Conservation (phyloP, 2,329 filamentous ascomycete genomes). For the Nakataea oryzae region DNA sequence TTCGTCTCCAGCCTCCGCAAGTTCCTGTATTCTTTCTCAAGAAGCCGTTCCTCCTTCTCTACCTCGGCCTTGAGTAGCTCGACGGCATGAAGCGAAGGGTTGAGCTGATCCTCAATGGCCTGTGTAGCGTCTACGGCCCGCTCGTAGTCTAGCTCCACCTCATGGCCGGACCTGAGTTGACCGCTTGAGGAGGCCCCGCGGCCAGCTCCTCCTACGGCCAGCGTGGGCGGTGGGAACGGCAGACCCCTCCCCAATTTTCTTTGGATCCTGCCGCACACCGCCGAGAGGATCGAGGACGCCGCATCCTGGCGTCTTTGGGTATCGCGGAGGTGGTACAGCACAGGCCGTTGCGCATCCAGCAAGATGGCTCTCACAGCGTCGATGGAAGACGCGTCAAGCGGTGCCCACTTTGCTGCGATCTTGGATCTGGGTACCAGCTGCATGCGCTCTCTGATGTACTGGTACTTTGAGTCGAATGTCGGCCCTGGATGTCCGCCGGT, state of each 20-base stretch:
- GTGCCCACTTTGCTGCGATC: conserved; percentile 60
- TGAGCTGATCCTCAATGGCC: conserved; percentile 46
- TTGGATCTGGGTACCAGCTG: conserved; percentile 48
- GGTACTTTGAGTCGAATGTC: conserved; percentile 1
- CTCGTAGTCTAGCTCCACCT: conserved; percentile 56
- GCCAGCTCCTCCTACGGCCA: not conserved
- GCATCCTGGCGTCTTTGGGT: conserved; percentile 37
- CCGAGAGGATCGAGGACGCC: conserved; percentile 44
- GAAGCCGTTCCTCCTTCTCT: conserved; percentile 40
- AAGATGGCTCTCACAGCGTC: conserved; percentile 45
- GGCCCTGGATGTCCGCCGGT: not conserved
- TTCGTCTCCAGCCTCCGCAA: conserved; percentile 39
- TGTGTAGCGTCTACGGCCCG: conserved; percentile 49
- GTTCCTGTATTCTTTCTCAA: conserved; percentile 43
- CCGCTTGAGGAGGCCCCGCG: not conserved
- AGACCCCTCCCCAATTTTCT: conserved; percentile 48
- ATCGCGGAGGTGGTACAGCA: conserved; percentile 44
- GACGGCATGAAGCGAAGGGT: conserved; percentile 51
- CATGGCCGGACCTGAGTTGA: conserved; percentile 26
- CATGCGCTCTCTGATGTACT: conserved; percentile 19
- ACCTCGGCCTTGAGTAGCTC: conserved; percentile 49
- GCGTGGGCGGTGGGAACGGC: conserved; percentile 49
- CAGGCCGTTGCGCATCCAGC: conserved; percentile 47
- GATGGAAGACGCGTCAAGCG: conserved; percentile 43
- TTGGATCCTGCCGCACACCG: conserved; percentile 43